A percentile compares a stretch with the other conserved stretches of the same genome.
Conservation (phyloP, 768 basidiomycete genomes). For the Mrakia hoshinonis region DNA sequence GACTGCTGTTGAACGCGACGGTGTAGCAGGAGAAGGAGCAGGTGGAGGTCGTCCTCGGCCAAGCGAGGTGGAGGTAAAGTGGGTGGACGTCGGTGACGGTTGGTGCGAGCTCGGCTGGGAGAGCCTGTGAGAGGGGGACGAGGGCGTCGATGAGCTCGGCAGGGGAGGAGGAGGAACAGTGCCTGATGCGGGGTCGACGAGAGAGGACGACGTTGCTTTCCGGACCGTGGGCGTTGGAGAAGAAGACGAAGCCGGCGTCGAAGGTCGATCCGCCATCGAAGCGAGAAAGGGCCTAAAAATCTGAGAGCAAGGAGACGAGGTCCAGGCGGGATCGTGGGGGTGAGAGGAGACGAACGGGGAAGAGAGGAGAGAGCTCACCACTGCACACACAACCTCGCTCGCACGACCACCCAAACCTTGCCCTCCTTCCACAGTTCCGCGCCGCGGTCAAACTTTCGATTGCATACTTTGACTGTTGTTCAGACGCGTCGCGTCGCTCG, state of each 20-base stretch:
- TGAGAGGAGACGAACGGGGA: not conserved
- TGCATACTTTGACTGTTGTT: no score
- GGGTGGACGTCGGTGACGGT: not conserved
- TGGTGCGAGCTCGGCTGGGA: not conserved
- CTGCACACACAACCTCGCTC: no score
- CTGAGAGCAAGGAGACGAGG: not conserved
- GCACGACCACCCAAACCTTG: no score
- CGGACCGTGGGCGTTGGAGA: not conserved
- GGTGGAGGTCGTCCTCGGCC: slow-evolving; percentile 7
- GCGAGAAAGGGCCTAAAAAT: not conserved
- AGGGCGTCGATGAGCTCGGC: not conserved
- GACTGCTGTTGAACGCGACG: not conserved
- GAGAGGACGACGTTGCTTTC: not conserved
- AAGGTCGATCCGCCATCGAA: slow-evolving; percentile 1
- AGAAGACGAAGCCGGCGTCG: not conserved
- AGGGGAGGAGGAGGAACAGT: not conserved
- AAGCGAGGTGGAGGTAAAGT: not conserved
- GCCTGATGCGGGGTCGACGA: not conserved
- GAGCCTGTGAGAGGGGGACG: not conserved
- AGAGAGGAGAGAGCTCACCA: no score
- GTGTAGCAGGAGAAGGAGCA: not conserved
- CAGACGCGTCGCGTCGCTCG: no score
- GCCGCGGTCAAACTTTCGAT: no score
- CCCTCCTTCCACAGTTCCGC: no score
- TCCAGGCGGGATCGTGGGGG: not conserved